Percentiles rank a stretch among this genome's conserved stretches.
Evolutionary conservation across 2,329 filamentous ascomycete species (phyloP).

Genomic region (Talaromyces sp.): DNA sequence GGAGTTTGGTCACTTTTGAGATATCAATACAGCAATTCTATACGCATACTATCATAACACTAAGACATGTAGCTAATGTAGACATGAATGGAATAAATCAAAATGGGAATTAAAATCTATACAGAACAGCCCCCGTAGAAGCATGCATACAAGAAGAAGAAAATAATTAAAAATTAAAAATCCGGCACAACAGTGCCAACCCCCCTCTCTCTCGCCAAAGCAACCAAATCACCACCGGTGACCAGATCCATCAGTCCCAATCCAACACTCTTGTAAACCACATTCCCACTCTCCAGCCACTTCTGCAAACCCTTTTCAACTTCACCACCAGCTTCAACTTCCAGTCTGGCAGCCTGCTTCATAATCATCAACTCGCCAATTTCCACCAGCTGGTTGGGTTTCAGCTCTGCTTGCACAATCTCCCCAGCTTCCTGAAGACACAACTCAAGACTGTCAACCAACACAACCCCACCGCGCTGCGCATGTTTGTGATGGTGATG

Average conservation of each 20-base stretch:
- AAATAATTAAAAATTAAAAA: slow-evolving; percentile 25
- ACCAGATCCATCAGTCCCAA: slow-evolving; percentile 65
- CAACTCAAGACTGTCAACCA: slow-evolving; percentile 68
- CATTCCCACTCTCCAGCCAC: slow-evolving; percentile 60
- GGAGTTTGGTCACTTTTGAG: not conserved
- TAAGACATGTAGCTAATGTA: not conserved
- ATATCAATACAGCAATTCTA: not conserved
- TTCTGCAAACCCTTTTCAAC: slow-evolving; percentile 46
- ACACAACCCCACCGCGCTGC: slow-evolving; percentile 54
- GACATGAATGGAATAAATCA: not conserved
- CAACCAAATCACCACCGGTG: slow-evolving; percentile 55
- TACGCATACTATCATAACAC: not conserved
- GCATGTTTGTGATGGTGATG: slow-evolving; percentile 50
- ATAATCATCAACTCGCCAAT: slow-evolving; percentile 74
- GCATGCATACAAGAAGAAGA: not conserved
- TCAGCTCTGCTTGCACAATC: slow-evolving; percentile 71
- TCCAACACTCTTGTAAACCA: slow-evolving; percentile 67
- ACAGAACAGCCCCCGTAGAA: not conserved
- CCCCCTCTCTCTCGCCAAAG: slow-evolving; percentile 51
- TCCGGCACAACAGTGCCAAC: slow-evolving; percentile 49
- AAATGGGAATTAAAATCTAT: not conserved
- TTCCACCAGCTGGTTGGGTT: slow-evolving; percentile 74
- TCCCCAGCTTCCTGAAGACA: slow-evolving; percentile 82
- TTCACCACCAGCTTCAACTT: slow-evolving; percentile 24
- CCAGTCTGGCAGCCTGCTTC: slow-evolving; percentile 45